Evolutionary conservation across 2,329 filamentous ascomycete genomes (phyloP).

Genomic region (Dothistroma septosporum): DNA sequence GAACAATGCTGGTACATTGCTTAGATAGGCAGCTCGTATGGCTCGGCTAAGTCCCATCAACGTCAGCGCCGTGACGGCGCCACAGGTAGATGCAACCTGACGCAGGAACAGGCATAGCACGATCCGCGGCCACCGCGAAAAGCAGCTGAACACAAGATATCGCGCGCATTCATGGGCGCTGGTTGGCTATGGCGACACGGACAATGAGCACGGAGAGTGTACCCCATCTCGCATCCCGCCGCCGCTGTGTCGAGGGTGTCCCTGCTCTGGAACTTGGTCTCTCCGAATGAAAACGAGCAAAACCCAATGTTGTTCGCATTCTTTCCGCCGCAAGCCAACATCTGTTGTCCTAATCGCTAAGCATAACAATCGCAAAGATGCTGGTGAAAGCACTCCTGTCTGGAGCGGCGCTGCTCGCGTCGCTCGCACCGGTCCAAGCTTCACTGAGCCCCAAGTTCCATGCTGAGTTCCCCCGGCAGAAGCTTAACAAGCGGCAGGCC

Average conservation of each 20-base stretch:
- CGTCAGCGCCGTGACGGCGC: not conserved
- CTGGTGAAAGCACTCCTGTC: not conserved
- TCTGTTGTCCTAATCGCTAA: not conserved
- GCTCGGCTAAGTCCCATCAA: not conserved
- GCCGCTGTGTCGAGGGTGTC: not conserved
- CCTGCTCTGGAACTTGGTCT: not conserved
- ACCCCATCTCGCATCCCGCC: not conserved
- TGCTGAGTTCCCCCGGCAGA: not conserved
- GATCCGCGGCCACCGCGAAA: not conserved
- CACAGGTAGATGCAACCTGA: not conserved
- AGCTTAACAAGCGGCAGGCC: slow-evolving; percentile 17
- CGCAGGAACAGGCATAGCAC: not conserved
- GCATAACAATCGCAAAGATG: not conserved
- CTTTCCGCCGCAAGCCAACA: not conserved
- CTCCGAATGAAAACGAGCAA: no score
- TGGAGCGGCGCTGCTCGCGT: not conserved
- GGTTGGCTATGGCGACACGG: not conserved
- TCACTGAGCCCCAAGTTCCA: slow-evolving; percentile 3
- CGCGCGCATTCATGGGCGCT: not conserved
- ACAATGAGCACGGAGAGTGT: not conserved
- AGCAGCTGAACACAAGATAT: not conserved
- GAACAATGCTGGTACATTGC: not conserved
- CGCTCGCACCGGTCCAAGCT: not conserved
- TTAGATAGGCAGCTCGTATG: not conserved
- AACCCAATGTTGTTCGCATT: no score